phyloP scores from a whole-genome alignment of 176 grass and related monocot genomes.

The Oryza rufipogon region DNA sequence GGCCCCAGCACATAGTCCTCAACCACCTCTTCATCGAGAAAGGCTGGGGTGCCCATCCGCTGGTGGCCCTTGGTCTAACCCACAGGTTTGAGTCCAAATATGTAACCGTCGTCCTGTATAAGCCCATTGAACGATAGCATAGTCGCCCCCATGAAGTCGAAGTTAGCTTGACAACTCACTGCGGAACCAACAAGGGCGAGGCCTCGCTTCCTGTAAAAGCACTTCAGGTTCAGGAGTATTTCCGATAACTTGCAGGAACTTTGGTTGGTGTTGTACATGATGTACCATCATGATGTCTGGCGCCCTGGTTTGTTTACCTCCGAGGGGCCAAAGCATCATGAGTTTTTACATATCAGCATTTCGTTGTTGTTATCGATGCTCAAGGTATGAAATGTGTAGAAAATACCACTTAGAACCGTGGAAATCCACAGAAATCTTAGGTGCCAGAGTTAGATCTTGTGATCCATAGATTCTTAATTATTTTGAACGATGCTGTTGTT shows the following conservation, averaged over 20 bases:
- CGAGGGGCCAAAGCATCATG: constrained; percentile 1
- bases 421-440: constrained; percentile 42
- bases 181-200: constrained; percentile 28
- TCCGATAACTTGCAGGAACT: constrained; percentile 44
- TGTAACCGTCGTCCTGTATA: constrained; percentile 90
- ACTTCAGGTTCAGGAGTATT: constrained; percentile 48
- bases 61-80: constrained; percentile 89
- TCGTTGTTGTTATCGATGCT: constrained; percentile 1
- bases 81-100: constrained; percentile 97
- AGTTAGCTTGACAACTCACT: constrained; percentile 58
- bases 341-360: constrained; percentile 14
- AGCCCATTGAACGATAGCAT: constrained; percentile 74
- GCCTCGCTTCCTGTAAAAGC: constrained; percentile 48
- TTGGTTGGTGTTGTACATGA: constrained; percentile 44
- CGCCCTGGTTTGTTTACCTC: constrained; percentile 24
- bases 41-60: constrained; percentile 65
- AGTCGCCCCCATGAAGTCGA: constrained; percentile 25
- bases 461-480: constrained; percentile 35
- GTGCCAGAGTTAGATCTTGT: constrained; percentile 36
- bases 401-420: constrained; percentile 35
- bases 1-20: constrained; percentile 84
- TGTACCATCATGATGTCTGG: constrained; percentile 37
- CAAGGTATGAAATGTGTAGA: constrained; percentile 42
- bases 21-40: constrained; percentile 99
- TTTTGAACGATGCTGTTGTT: constrained; percentile 9